Evolutionary conservation across 148 eudicot genomes (phyloP).

Genomic region (Pharnaceum exiguum): DNA sequence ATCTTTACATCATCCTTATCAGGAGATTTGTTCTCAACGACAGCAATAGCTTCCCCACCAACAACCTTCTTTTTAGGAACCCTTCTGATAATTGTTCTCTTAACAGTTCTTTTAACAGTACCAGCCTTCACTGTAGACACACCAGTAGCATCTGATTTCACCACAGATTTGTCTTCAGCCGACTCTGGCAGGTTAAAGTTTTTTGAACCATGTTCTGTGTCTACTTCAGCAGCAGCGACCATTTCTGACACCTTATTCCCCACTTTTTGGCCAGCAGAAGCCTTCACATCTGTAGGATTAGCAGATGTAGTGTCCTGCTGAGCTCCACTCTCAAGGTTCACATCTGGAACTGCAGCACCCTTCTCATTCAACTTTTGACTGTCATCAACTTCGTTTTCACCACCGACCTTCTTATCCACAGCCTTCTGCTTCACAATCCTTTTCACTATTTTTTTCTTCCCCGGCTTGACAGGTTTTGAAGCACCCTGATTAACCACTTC

Average conservation of each 20-base stretch:
- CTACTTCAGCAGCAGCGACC: conserved; percentile 29
- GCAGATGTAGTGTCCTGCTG: conserved; percentile 40
- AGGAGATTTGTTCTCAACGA: conserved; percentile 20
- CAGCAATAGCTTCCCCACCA: conserved; percentile 33
- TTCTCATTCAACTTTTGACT: conserved; percentile 35
- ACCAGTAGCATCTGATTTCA: conserved; percentile 29
- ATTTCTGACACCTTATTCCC: conserved; percentile 40
- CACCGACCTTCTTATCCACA: conserved; percentile 32
- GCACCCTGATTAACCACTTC: conserved; percentile 24
- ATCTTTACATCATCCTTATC: conserved; percentile 23
- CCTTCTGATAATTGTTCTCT: conserved; percentile 73
- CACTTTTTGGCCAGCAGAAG: conserved; percentile 47
- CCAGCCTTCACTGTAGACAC: conserved; percentile 31
- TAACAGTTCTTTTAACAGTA: conserved; percentile 43
- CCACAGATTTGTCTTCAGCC: conserved; percentile 35
- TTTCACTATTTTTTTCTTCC: conserved; percentile 69
- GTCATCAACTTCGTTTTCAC: conserved; percentile 29
- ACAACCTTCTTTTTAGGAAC: conserved; percentile 55
- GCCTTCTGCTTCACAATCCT: conserved; percentile 69
- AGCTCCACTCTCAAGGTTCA: conserved; percentile 27
- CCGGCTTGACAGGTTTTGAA: conserved; percentile 32
- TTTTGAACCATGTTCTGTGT: conserved; percentile 23
- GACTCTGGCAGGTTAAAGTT: conserved; percentile 25
- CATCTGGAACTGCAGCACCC: conserved; percentile 25
- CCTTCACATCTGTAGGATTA: conserved; percentile 39